phyloP scores from a whole-genome alignment of 2,329 filamentous ascomycete species.

The Thelonectria olida region DNA sequence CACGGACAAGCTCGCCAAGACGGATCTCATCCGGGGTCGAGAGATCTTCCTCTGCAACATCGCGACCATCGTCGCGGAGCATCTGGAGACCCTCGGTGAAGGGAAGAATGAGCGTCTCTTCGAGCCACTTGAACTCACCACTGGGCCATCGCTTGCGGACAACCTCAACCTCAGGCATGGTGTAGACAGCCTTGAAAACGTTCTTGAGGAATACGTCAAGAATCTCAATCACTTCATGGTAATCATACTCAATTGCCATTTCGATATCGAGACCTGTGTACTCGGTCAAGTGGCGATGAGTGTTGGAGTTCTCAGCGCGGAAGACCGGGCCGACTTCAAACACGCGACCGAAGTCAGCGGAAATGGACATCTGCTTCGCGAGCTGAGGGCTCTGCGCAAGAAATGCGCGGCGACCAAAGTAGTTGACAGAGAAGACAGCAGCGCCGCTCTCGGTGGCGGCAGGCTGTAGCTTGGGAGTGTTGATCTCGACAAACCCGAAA shows the following conservation, averaged over 20 bases:
- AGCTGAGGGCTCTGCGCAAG: slow-evolving; percentile 91
- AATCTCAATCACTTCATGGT: slow-evolving; percentile 84
- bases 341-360: slow-evolving; percentile 87
- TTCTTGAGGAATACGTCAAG: slow-evolving; percentile 84
- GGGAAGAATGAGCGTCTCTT: slow-evolving; percentile 82
- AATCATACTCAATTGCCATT: slow-evolving; percentile 89
- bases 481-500: slow-evolving; percentile 88
- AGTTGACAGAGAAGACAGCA: slow-evolving; percentile 90
- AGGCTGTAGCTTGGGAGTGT: slow-evolving; percentile 91
- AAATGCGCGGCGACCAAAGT: slow-evolving; percentile 88
- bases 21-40: slow-evolving; percentile 88
- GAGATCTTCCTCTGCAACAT: slow-evolving; percentile 79
- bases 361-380: slow-evolving; percentile 92
- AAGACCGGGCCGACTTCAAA: slow-evolving; percentile 82
- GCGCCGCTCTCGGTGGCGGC: slow-evolving; percentile 91
- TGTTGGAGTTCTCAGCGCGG: slow-evolving; percentile 95
- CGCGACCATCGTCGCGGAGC: slow-evolving; percentile 84
- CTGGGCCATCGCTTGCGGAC: slow-evolving; percentile 88
- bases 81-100: slow-evolving; percentile 84
- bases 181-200: slow-evolving; percentile 61
- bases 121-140: slow-evolving; percentile 85
- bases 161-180: slow-evolving; percentile 75
- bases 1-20: slow-evolving; percentile 83
- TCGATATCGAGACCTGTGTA: slow-evolving; percentile 94
- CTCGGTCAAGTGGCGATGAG: slow-evolving; percentile 91